Evolutionary conservation across 2,329 filamentous ascomycete genomes (phyloP), one percentile per base, ranked within the genome.

Genomic region (Pyrenochaeta sp.): DNA sequence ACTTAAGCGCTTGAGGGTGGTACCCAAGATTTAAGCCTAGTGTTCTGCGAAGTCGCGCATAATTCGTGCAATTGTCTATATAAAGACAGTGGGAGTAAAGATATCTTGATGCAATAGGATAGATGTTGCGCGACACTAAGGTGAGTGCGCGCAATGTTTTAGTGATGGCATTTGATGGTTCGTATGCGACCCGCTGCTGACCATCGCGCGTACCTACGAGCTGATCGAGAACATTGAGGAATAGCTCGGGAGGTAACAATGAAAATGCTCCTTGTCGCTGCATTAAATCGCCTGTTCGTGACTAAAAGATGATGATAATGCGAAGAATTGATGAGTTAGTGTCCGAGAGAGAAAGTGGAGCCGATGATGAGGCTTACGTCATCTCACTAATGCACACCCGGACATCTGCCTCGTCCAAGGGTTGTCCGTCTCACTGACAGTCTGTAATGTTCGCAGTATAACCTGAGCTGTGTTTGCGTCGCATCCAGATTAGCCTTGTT

Each of bases 41-140:
- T 3, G 72, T 75, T 50, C 72, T 59, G 19, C 65, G 59, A 27
- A 73, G 63, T 8, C 50, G 61, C 5, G 61, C 44, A 39, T 65
- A 71, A 25, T 55, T 65, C 3, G 53, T 65, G 19, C 59, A 62
- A 28, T 48, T 62, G 30, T 67, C 50, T 13, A 75, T 44, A 44
- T 69, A 74, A 5, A 75, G 42, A 48, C 72, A 73, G 40, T 67
- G 42, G 0, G 61, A 47, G 47, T 73, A 74, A 1, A 74, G 63
- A 50, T 73, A 72, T 45, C 42, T 57, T 15, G 71, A 68, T 2
- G 72, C 68, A 10, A 63, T 19, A 3, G 60, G 53, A 48, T 72
- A 72, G 2, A 61, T 59, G 0, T 50, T 47, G 13, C 59, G 62
- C 2, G 68, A 75, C 1, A 69, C 67, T 1, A 72, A 42, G 5